Conservation (phyloP, 2,329 filamentous ascomycete species). For the Colletotrichum horii region DNA sequence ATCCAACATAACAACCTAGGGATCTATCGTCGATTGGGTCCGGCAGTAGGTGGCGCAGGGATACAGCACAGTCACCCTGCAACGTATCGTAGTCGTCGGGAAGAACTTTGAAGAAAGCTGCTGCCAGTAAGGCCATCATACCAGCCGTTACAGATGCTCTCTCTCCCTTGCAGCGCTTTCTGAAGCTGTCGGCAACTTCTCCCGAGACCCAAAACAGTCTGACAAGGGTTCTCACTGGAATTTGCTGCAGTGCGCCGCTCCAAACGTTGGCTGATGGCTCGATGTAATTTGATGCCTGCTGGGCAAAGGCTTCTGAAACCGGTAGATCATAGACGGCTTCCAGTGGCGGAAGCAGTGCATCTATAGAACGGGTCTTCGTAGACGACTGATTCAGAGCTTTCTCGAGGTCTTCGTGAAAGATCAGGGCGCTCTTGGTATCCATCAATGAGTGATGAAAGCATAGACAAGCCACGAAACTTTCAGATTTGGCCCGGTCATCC, state of each 20-base stretch:
- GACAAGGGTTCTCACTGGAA: background rate
- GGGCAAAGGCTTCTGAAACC: background rate
- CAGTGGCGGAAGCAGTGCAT: background rate
- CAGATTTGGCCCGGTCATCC: background rate
- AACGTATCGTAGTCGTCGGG: background rate
- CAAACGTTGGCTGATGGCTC: background rate
- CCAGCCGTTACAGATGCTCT: background rate
- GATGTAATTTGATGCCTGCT: background rate
- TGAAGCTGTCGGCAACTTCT: background rate
- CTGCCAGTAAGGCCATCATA: background rate
- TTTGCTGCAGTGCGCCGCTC: background rate
- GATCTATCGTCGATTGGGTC: background rate
- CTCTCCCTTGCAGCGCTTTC: background rate
- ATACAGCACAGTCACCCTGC: background rate
- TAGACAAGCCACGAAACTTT: background rate
- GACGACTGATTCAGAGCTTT: background rate
- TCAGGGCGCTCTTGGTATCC: background rate
- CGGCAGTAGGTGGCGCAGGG: background rate
- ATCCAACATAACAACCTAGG: background rate
- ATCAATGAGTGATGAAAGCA: background rate
- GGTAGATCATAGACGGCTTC: background rate
- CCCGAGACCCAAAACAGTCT: background rate
- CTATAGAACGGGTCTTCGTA: background rate
- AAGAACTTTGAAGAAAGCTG: background rate
- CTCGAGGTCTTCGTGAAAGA: background rate